phyloP scores from a whole-genome alignment of 2,329 filamentous ascomycete genomes.

The Talaromyces sp. region DNA sequence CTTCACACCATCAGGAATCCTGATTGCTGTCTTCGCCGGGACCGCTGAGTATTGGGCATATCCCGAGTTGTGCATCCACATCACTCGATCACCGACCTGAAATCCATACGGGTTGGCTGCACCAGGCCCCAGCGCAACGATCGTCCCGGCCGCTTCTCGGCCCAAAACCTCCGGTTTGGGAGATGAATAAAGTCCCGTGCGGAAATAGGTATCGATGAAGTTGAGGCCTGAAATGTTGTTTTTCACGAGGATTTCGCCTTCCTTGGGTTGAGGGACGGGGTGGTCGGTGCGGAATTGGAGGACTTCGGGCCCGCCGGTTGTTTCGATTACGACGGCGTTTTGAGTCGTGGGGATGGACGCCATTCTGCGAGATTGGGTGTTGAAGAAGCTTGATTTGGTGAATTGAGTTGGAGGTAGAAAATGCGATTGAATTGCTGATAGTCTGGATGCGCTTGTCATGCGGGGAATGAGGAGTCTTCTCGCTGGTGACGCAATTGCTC shows the following conservation, averaged over 20 bases:
- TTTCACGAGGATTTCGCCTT: slow-evolving; percentile 73
- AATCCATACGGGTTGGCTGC: slow-evolving; percentile 50
- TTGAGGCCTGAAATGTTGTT: slow-evolving; percentile 80
- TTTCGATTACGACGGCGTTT: slow-evolving; percentile 69
- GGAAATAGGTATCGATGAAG: slow-evolving; percentile 90
- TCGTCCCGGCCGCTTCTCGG: slow-evolving; percentile 70
- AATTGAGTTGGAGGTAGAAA: neutral
- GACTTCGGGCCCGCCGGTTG: slow-evolving; percentile 69
- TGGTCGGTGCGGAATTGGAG: slow-evolving; percentile 67
- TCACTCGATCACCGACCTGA: slow-evolving; percentile 66
- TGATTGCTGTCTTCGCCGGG: slow-evolving; percentile 53
- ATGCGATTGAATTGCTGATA: slow-evolving; percentile 12
- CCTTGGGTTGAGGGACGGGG: slow-evolving; percentile 64
- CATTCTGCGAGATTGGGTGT: slow-evolving; percentile 24
- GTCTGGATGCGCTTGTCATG: neutral
- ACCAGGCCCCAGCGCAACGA: slow-evolving; percentile 60
- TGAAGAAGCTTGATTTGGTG: neutral
- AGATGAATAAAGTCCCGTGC: slow-evolving; percentile 74
- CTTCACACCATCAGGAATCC: slow-evolving; percentile 61
- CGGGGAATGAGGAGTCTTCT: slow-evolving; percentile 4
- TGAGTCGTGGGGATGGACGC: slow-evolving; percentile 58
- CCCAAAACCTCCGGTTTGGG: slow-evolving; percentile 72
- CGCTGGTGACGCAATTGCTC: slow-evolving; percentile 8
- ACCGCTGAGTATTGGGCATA: slow-evolving; percentile 61
- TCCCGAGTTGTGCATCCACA: slow-evolving; percentile 57